A percentile compares a stretch with the other conserved stretches of the same genome.
phyloP scores from a whole-genome alignment of 306 rosid species.

The Comarum palustre region DNA sequence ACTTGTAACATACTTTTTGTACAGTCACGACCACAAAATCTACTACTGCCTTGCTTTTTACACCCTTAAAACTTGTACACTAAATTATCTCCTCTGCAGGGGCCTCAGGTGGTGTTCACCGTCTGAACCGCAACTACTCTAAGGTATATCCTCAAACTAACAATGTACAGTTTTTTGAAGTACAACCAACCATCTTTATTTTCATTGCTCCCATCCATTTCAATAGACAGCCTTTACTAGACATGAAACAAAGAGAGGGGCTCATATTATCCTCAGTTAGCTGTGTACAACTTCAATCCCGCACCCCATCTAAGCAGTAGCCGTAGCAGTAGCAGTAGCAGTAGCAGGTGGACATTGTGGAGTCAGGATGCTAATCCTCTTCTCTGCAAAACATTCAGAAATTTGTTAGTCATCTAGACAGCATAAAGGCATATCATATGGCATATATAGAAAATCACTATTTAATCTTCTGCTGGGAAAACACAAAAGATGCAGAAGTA shows the following conservation, averaged over 20 bases:
- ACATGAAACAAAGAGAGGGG: conserved; percentile 31
- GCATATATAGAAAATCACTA: background rate
- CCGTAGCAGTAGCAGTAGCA: conserved; percentile 11
- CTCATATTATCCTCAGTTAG: conserved; percentile 52
- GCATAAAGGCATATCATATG: background rate
- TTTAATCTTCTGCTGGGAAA: background rate
- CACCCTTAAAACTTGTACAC: conserved; percentile 47
- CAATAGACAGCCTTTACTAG: conserved; percentile 35
- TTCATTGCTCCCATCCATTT: conserved; percentile 39
- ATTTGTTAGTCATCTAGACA: conserved; percentile 20
- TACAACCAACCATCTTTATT: conserved; percentile 50
- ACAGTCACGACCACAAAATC: conserved; percentile 41
- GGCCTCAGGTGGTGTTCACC: conserved; percentile 35
- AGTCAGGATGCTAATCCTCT: conserved; percentile 57
- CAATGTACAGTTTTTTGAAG: conserved; percentile 50
- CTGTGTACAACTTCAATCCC: conserved; percentile 46
- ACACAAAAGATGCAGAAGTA: background rate
- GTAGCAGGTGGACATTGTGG: conserved; percentile 29
- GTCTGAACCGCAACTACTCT: conserved; percentile 45
- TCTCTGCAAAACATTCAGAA: conserved; percentile 39
- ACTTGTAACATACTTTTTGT: conserved; percentile 40
- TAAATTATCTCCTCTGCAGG: conserved; percentile 41
- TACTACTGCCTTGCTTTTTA: conserved; percentile 43
- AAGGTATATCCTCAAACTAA: conserved; percentile 48
- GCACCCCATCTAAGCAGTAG: conserved; percentile 31